Evolutionary conservation across 2,329 filamentous ascomycete genomes (phyloP).

Genomic region (Ophioceras dolichostomum): DNA sequence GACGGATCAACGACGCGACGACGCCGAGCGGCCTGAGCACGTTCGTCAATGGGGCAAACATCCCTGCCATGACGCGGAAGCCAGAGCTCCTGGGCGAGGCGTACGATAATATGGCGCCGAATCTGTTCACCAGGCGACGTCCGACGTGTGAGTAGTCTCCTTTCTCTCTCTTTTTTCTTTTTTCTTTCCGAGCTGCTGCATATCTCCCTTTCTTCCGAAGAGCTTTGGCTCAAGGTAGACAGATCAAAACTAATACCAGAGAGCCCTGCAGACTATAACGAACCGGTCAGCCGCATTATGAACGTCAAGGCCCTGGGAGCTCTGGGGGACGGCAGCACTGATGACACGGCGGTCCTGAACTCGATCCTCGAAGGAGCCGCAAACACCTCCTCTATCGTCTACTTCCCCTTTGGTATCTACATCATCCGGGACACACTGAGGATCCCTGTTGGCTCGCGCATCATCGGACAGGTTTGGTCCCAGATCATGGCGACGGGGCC

Average conservation of each 20-base stretch:
- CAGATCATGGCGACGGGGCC: slow-evolving; percentile 28
- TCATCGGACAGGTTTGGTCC: slow-evolving; percentile 60
- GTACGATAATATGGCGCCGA: slow-evolving; percentile 1
- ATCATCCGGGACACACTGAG: slow-evolving; percentile 16
- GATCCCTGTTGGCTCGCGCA: slow-evolving; percentile 48
- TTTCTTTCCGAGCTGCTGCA: too few species aligned
- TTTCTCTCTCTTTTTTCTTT: too few species aligned
- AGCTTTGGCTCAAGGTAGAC: too few species aligned
- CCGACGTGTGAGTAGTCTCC: neutral
- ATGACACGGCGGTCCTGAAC: slow-evolving; percentile 18
- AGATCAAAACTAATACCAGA: too few species aligned
- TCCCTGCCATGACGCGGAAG: neutral
- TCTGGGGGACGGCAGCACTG: slow-evolving; percentile 17
- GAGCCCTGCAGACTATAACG: too few species aligned
- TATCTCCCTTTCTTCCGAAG: too few species aligned
- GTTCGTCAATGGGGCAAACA: neutral
- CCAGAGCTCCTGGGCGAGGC: neutral
- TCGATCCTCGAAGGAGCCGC: slow-evolving; percentile 11
- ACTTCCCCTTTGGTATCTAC: slow-evolving; percentile 22
- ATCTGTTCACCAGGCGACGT: neutral
- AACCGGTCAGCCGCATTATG: neutral
- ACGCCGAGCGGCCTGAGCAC: neutral
- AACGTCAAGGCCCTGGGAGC: slow-evolving; percentile 29
- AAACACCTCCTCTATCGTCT: slow-evolving; percentile 51
- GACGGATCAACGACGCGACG: neutral